These are phyloP conservation scores for Simplicillium sp. DNA, from an alignment of 2,329 filamentous ascomycete species.

Conservation along the genomic window DNA sequence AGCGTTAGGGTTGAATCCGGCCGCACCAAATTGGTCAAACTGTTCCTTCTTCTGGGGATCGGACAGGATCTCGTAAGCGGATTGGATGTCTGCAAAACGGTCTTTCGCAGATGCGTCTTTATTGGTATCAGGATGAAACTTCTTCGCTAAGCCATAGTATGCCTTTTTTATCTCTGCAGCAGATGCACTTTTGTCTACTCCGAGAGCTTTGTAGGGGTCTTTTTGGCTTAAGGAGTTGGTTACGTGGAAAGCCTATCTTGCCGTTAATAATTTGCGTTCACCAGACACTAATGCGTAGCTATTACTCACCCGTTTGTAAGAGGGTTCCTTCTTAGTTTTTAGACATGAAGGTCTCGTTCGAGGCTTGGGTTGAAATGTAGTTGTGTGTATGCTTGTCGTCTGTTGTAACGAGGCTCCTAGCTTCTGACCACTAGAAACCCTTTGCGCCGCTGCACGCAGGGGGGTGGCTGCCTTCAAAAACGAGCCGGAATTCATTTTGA, in stretches of 20 bases:
- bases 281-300: not conserved
- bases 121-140: slow-evolving; percentile 96
- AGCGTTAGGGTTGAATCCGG: slow-evolving; percentile 74
- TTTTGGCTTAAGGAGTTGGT: slow-evolving; percentile 46
- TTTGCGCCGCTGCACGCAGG: slow-evolving; percentile 33
- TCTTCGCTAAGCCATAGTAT: slow-evolving; percentile 95
- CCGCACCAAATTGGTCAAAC: slow-evolving; percentile 82
- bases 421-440: slow-evolving; percentile 27
- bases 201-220: slow-evolving; percentile 82
- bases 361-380: slow-evolving; percentile 12
- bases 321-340: slow-evolving; percentile 8
- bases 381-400: slow-evolving; percentile 23
- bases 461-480: slow-evolving; percentile 36
- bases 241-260: slow-evolving; percentile 47
- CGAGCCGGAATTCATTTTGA: slow-evolving; percentile 37
- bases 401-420: slow-evolving; percentile 29
- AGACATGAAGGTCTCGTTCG: slow-evolving; percentile 10
- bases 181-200: slow-evolving; percentile 73
- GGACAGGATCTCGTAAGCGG: slow-evolving; percentile 86
- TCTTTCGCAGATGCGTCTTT: slow-evolving; percentile 92
- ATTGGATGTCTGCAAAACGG: slow-evolving; percentile 85
- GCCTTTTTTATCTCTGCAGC: slow-evolving; percentile 92
- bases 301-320: slow-evolving; percentile 11
- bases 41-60: slow-evolving; percentile 89
- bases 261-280: slow-evolving; percentile 3